Evolutionary conservation across 108 stramenopile genomes (phyloP), one percentile per base, ranked within the genome.

Genomic region (Aurantiochytrium sp.): DNA sequence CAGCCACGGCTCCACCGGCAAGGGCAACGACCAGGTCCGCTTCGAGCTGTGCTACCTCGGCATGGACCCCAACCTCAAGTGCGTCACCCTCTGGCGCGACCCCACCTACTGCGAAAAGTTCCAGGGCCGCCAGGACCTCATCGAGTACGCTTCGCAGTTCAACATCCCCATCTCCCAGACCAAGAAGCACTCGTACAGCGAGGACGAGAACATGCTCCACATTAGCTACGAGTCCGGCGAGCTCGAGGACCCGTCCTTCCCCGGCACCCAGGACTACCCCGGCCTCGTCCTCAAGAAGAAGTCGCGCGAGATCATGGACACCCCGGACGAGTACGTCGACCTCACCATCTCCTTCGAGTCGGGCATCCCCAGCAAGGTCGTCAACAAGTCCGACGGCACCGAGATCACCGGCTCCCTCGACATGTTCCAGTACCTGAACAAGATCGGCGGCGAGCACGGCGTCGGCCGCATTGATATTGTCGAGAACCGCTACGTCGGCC

Each of bases 1-100:
- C 86, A 92, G 97, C 53, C 98, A 99, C 92, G 98, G 98, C 22
- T 97, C 98, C 86, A 99, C 98, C 69, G 98, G 98, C 68, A 99
- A 99, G 96, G 98, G 98, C 37, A 99, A 99, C 88, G 98, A 99
- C 90, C 98, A 99, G 92, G 98, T 99, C 6, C 96, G 98, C 39
- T 99, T 99, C 88, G 98, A 99, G 93, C 97, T 99, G 96, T 98
- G 97, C 92, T 95, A 95, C n/a, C 97, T 97, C 93, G 97, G 97
- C 4, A 86, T 99, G 68, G 95, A 95, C 87, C 96, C 98, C 22
- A 96, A 90, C 68, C 96, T 99, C 91, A 90, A 94, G 55, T 96
- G 95, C 88, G 95, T 99, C 86, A 97, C 97, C n/a, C 98, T 97
- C 2, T 99, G 98, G 98, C 91, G 97, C 21, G 96, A 98, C 91